These are phyloP conservation scores for Suillus luteus DNA, from an alignment of 768 basidiomycete genomes.

Conservation along the genomic window DNA sequence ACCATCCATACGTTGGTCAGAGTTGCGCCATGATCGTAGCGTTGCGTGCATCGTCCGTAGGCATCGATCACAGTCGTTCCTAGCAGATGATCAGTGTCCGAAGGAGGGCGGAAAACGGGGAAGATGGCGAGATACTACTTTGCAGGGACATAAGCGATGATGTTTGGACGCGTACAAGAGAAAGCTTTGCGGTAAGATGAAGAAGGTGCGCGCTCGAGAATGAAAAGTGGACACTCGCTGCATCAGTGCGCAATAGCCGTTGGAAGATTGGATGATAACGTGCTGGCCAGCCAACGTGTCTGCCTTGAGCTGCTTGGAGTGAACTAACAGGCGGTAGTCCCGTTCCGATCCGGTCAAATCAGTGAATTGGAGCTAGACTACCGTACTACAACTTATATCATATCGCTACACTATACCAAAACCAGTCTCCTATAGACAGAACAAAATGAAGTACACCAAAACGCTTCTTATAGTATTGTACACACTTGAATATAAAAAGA, in stretches of 20 bases:
- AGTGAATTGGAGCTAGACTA: too few relatives aligned
- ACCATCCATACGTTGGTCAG: too few relatives aligned
- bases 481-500: background rate
- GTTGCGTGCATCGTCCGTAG: too few relatives aligned
- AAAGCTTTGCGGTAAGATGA: constrained; percentile 10
- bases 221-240: background rate
- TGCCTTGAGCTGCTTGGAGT: background rate
- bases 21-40: too few relatives aligned
- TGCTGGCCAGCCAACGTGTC: background rate
- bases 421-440: background rate
- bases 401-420: background rate
- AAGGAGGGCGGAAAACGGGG: too few relatives aligned
- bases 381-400: too few relatives aligned
- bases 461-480: background rate
- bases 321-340: background rate
- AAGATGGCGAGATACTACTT: too few relatives aligned
- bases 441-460: background rate
- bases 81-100: too few relatives aligned
- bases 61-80: too few relatives aligned
- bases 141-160: background rate
- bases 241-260: background rate
- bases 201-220: background rate
- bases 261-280: background rate
- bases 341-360: too few relatives aligned
- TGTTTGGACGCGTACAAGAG: constrained; percentile 23